A percentile compares a stretch with the other conserved stretches of the same genome.
These are phyloP conservation scores for Cryoendolithus antarcticus DNA, from an alignment of 2,329 filamentous ascomycete genomes.

Conservation along the genomic window DNA sequence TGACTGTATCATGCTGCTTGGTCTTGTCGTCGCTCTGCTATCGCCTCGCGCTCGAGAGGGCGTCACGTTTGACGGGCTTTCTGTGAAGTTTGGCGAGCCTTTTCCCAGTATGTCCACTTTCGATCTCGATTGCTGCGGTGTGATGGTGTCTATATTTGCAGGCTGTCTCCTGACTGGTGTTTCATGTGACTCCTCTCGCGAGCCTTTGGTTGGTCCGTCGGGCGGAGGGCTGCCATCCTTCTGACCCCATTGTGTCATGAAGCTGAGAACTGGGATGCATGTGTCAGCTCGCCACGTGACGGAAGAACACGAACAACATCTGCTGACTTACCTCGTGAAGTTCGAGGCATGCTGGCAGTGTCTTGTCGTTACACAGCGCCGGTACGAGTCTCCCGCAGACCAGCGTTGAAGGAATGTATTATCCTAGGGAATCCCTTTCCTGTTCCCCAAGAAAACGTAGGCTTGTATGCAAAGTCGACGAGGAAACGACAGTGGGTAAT, in stretches of 20 bases:
- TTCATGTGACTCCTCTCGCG: constrained; percentile 3
- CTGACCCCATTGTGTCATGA: constrained; percentile 5
- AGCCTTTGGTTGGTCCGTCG: constrained; percentile 3
- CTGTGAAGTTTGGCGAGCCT: constrained; percentile 3
- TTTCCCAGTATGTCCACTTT: constrained; percentile 6
- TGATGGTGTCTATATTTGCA: constrained; percentile 14
- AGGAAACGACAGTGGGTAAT: no score
- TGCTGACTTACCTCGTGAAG: constrained; percentile 2
- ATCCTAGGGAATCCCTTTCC: no score
- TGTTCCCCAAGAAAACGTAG: no score
- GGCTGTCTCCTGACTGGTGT: constrained; percentile 10
- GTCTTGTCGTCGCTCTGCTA: constrained; percentile 48
- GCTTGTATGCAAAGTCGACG: no score
- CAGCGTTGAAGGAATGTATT: no score
- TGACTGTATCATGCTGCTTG: constrained; percentile 73
- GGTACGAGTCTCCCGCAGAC: no score
- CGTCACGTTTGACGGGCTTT: constrained; percentile 15
- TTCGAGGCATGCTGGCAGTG: constrained; percentile 5
- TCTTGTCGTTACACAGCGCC: background rate
- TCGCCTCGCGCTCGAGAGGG: constrained; percentile 33
- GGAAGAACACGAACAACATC: constrained; percentile 1
- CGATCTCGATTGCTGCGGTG: constrained; percentile 8
- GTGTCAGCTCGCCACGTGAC: constrained; percentile 1
- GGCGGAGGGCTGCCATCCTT: constrained; percentile 1
- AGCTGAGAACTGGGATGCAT: constrained; percentile 5